Evolutionary conservation across 805 yeast genomes (phyloP).

Genomic region (Ogataea dorogensis): DNA sequence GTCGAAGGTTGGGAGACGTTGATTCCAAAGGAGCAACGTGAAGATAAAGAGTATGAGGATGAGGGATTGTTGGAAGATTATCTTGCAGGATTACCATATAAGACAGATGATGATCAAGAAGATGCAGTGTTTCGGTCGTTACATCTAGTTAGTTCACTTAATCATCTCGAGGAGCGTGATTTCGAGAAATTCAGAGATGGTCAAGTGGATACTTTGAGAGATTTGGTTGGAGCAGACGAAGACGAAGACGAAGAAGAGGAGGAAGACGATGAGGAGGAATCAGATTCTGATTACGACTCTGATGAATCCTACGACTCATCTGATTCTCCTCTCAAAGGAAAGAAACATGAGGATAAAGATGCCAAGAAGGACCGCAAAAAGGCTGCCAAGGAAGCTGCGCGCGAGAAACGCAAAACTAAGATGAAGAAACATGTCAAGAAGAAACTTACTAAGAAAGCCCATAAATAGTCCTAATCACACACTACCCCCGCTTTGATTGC

Average conservation of each 20-base stretch:
- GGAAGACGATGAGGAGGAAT: constrained; percentile 17
- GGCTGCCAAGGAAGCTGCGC: constrained; percentile 71
- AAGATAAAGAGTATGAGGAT: constrained; percentile 18
- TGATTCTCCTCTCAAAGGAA: constrained; percentile 51
- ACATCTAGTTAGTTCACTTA: constrained; percentile 73
- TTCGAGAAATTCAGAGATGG: constrained; percentile 77
- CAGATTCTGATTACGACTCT: constrained; percentile 22
- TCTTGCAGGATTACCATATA: constrained; percentile 55
- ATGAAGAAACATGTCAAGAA: constrained; percentile 83
- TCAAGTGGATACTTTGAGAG: constrained; percentile 72
- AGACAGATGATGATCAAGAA: constrained; percentile 49
- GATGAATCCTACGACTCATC: constrained; percentile 6
- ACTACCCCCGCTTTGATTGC: constrained; percentile 47
- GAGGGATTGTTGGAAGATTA: constrained; percentile 40
- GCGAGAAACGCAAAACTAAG: constrained; percentile 76
- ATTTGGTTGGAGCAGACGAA: constrained; percentile 44
- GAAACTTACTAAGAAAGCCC: constrained; percentile 59
- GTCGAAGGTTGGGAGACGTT: constrained; percentile 45
- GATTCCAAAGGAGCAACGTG: constrained; percentile 31
- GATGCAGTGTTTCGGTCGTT: constrained; percentile 87
- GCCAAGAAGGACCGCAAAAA: constrained; percentile 71
- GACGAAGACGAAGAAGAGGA: constrained; percentile 35
- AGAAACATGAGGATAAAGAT: constrained; percentile 77
- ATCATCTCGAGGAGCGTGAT: constrained; percentile 88
- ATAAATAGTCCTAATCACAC: constrained; percentile 28